A percentile compares a stretch with the other conserved stretches of the same genome.
Evolutionary conservation across 2,329 filamentous ascomycete genomes (phyloP).

Genomic region (Hymenotorrendiella dingleyae): DNA sequence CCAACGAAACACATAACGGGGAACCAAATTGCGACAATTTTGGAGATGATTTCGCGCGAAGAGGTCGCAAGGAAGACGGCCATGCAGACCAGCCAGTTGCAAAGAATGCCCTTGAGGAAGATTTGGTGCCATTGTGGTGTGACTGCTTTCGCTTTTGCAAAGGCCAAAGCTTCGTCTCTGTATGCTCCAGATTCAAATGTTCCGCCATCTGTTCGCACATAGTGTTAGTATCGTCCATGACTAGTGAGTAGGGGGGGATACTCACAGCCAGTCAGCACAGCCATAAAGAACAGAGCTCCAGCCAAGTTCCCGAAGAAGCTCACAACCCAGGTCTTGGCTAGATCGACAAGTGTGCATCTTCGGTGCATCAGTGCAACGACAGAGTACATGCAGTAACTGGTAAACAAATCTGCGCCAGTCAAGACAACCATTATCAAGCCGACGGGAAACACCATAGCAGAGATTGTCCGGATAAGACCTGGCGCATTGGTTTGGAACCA

Average conservation of each 20-base stretch:
- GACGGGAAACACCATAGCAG: constrained; percentile 42
- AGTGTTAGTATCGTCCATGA: background rate
- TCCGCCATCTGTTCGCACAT: constrained; percentile 35
- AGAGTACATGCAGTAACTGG: constrained; percentile 35
- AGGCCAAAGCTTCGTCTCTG: constrained; percentile 37
- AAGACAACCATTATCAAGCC: constrained; percentile 44
- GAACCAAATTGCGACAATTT: constrained; percentile 51
- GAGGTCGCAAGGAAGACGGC: constrained; percentile 43
- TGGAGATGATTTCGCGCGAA: constrained; percentile 45
- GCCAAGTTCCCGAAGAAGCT: constrained; percentile 45
- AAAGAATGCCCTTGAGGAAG: constrained; percentile 48
- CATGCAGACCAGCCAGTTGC: constrained; percentile 53
- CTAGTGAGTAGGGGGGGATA: constrained; percentile 7
- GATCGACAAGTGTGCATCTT: constrained; percentile 31
- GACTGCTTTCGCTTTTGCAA: constrained; percentile 43
- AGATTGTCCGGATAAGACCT: constrained; percentile 40
- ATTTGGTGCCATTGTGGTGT: constrained; percentile 45
- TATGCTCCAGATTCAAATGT: constrained; percentile 40
- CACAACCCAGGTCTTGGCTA: constrained; percentile 36
- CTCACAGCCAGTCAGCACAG: constrained; percentile 43
- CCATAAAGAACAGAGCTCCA: constrained; percentile 42
- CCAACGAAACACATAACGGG: constrained; percentile 50
- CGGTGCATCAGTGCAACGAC: constrained; percentile 39
- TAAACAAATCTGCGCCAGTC: constrained; percentile 44
- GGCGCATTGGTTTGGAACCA: constrained; percentile 45